Evolutionary conservation across 1,139 yeast species (phyloP), one percentile per base, ranked within the genome.

Genomic region (Geotrichum europaeum): DNA sequence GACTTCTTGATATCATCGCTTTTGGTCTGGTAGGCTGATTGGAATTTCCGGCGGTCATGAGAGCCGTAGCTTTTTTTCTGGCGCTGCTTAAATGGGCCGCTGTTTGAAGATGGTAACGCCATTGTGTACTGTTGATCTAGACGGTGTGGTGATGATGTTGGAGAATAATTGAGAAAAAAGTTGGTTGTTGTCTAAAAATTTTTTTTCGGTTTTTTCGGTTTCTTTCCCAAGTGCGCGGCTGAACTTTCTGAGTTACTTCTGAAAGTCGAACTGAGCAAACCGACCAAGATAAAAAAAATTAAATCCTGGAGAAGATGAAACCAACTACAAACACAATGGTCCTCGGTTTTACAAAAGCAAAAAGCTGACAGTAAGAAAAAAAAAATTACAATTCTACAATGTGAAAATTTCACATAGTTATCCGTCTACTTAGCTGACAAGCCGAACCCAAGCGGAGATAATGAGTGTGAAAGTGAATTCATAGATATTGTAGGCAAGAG

Each of bases 1-100:
- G 95, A 86, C 70, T 82, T 83, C 69, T 87, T 85, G 68, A 91
- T 91, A 65, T 89, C 95, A 18, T 75, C 78, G 22, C 67, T 75
- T 57, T 53, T 32, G 22, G 24, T 58, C 32, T 58, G 55, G 25
- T 58, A 52, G n/a, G 53, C 51, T 9, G 58, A 34, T 30, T 58
- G 61, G 18, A 9, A n/a, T 49, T 58, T 54, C n/a, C 61, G 51
- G 18, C 54, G 53, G 47, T 58, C 58, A 32, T 55, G 30, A 32
- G 53, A 52, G 25, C 40, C 54, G n/a, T 22, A 25, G 9, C 7
- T 18, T 22, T 50, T 50, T 32, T 50, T 47, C 10, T 45, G 30
- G 4, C 57, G 51, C 18, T 22, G 28, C 15, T 54, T 54, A 2
- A 54, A 40, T 7, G 52, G 24, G 52, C 57, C 22, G 57, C 49